Evolutionary conservation across 306 rosid genomes (phyloP).

Genomic region (Fagus crenata): DNA sequence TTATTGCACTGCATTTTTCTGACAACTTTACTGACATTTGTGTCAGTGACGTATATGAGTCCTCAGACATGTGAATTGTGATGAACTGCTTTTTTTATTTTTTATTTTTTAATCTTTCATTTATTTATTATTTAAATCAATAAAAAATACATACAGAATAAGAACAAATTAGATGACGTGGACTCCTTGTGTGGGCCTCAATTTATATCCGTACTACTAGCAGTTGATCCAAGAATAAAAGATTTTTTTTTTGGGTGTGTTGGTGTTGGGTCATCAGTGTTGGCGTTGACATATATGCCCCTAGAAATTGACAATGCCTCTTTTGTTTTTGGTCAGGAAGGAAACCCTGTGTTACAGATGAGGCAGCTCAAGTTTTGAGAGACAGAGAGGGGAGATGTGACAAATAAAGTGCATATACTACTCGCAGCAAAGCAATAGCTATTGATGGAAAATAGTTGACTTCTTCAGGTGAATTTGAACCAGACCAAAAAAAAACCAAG

Average conservation of each 20-base stretch:
- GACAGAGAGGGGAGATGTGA: no score
- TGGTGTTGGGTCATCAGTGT: background rate
- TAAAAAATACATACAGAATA: background rate
- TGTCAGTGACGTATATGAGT: conserved; percentile 32
- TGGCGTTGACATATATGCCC: conserved; percentile 32
- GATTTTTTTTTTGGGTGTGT: background rate
- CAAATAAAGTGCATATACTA: no score
- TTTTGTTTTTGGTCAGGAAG: background rate
- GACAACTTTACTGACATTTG: conserved; percentile 30
- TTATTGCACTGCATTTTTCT: conserved; percentile 22
- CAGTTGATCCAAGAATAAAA: conserved; percentile 41
- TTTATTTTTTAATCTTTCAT: background rate
- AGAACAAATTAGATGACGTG: conserved; percentile 37
- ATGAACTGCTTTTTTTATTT: background rate
- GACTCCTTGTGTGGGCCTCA: conserved; percentile 6
- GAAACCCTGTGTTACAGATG: no score
- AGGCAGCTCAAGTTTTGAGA: no score
- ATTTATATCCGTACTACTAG: conserved; percentile 26
- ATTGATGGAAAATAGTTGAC: no score
- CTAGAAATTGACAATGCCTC: background rate
- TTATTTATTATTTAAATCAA: background rate
- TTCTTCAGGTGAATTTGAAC: no score
- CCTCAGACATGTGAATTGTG: conserved; percentile 47
- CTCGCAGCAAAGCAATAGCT: no score
- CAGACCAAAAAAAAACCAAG: no score